Conservation (phyloP, 2,329 filamentous ascomycete species). For the Beauveria pseudobassiana region DNA sequence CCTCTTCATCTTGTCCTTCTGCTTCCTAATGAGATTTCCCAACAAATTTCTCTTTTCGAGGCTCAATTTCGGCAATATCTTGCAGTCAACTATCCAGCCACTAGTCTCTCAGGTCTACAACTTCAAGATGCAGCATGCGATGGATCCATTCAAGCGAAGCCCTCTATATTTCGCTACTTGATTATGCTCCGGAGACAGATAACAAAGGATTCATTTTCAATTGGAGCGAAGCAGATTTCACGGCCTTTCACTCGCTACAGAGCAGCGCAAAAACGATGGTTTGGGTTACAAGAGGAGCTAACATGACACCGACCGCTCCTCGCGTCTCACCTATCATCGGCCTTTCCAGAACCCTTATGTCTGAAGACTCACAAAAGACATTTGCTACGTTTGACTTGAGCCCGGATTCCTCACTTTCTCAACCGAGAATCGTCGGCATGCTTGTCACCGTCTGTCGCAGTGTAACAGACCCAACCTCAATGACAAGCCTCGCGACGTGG, state of each 20-base stretch:
- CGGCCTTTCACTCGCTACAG: slow-evolving; percentile 32
- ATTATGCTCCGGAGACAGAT: slow-evolving; percentile 25
- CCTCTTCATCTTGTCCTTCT: background rate
- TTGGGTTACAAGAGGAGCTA: slow-evolving; percentile 40
- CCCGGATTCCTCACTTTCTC: slow-evolving; percentile 15
- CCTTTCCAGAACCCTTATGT: slow-evolving; percentile 40
- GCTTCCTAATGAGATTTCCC: background rate
- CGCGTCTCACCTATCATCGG: slow-evolving; percentile 34
- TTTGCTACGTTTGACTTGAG: slow-evolving; percentile 38
- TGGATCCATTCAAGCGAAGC: background rate
- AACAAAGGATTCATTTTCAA: slow-evolving; percentile 24
- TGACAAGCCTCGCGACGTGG: slow-evolving; percentile 27
- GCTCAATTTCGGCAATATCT: background rate
- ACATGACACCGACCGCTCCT: slow-evolving; percentile 28
- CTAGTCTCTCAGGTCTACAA: background rate
- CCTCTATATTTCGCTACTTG: slow-evolving; percentile 37
- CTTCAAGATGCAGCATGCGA: background rate
- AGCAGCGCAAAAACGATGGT: slow-evolving; percentile 31
- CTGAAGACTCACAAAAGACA: slow-evolving; percentile 37
- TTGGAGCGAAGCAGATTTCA: slow-evolving; percentile 33
- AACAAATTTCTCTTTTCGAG: background rate
- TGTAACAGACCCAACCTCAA: slow-evolving; percentile 15
- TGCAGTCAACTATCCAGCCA: background rate
- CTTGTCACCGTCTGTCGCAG: slow-evolving; percentile 18
- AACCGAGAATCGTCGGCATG: slow-evolving; percentile 16